A percentile compares a stretch with the other conserved stretches of the same genome.
Evolutionary conservation across 345 rosid species (phyloP).

Genomic region (Aurinia saxatilis): DNA sequence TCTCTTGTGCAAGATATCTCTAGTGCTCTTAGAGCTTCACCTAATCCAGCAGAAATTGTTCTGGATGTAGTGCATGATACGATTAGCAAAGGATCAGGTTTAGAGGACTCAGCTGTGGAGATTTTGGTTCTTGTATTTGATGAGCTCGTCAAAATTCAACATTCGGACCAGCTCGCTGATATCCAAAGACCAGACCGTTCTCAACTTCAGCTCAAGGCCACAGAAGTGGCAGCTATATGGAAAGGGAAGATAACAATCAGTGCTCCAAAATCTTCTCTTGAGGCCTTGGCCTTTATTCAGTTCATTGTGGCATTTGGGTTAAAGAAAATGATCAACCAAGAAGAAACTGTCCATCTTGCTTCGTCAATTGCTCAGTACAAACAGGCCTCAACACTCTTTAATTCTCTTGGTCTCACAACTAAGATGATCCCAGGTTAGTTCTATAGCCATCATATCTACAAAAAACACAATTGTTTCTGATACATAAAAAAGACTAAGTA

Average conservation of each 20-base stretch:
- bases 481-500: neutral
- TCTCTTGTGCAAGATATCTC: constrained; percentile 3
- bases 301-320: constrained; percentile 11
- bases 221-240: constrained; percentile 7
- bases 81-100: neutral
- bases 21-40: neutral
- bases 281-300: constrained; percentile 16
- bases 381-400: constrained; percentile 8
- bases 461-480: too few relatives aligned
- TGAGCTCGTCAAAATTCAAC: neutral
- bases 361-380: constrained; percentile 4
- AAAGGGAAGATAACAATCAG: constrained; percentile 2
- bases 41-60: constrained; percentile 15
- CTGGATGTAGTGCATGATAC: constrained; percentile 1
- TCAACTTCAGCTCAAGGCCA: constrained; percentile 7
- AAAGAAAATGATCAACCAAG: neutral
- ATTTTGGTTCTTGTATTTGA: constrained; percentile 5
- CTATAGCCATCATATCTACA: neutral
- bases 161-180: too few relatives aligned
- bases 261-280: constrained; percentile 17
- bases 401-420: neutral
- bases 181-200: neutral
- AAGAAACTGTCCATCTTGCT: constrained; percentile 20
- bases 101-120: neutral
- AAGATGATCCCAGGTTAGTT: constrained; percentile 2